Conservation (phyloP, 2,329 filamentous ascomycete species). For the Alternaria arbusti region DNA sequence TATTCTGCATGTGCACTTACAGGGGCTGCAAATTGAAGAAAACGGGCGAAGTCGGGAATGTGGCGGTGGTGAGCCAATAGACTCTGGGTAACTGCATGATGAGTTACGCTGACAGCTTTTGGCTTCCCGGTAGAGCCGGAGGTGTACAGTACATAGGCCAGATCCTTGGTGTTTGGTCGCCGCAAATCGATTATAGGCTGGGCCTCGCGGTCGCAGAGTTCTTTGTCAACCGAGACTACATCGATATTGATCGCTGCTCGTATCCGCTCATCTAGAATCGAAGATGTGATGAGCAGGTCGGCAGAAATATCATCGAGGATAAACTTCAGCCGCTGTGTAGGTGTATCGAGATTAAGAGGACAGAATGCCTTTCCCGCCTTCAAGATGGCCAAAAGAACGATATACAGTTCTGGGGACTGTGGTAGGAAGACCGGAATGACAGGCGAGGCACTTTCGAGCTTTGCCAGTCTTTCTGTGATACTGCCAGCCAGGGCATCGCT, state of each 20-base stretch:
- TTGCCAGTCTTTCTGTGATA: constrained; percentile 23
- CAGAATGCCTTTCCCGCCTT: constrained; percentile 87
- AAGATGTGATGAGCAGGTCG: constrained; percentile 69
- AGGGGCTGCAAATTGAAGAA: constrained; percentile 89
- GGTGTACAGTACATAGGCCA: constrained; percentile 94
- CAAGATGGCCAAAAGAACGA: constrained; percentile 76
- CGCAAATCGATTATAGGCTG: neutral
- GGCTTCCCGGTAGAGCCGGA: constrained; percentile 88
- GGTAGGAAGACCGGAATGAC: constrained; percentile 79
- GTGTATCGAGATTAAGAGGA: constrained; percentile 79
- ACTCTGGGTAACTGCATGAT: constrained; percentile 80
- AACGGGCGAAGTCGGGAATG: constrained; percentile 77
- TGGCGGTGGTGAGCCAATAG: constrained; percentile 80
- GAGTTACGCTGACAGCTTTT: constrained; percentile 85
- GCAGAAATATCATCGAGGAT: constrained; percentile 80
- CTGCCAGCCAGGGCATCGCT: constrained; percentile 62
- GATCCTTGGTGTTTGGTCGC: constrained; percentile 38
- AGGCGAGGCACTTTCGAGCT: constrained; percentile 40
- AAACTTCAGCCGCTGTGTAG: constrained; percentile 77
- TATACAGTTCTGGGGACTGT: constrained; percentile 79
- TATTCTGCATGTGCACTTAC: neutral
- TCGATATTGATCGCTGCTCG: constrained; percentile 43
- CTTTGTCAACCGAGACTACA: constrained; percentile 53
- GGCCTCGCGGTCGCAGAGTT: constrained; percentile 38
- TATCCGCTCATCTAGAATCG: constrained; percentile 53